These are phyloP conservation scores for Paraphaeosphaeria sporulosa DNA, from an alignment of 2,329 filamentous ascomycete genomes.

Conservation along the genomic window DNA sequence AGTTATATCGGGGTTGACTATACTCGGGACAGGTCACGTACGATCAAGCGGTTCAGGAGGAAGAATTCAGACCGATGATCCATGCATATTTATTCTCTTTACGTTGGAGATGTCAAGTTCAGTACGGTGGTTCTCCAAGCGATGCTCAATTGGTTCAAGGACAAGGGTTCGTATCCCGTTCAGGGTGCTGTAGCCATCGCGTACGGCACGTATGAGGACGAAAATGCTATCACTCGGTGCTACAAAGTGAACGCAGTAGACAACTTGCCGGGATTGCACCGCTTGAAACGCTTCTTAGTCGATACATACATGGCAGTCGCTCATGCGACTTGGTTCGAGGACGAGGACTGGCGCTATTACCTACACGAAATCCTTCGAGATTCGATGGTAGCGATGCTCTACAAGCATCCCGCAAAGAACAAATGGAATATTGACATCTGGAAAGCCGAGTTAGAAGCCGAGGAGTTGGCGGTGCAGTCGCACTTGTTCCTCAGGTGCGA, in stretches of 20 bases:
- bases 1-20: slow-evolving; percentile 26
- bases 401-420: background rate
- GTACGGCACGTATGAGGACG: background rate
- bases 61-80: background rate
- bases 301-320: background rate
- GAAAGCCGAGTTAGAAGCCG: background rate
- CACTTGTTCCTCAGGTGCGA: too few species aligned
- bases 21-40: slow-evolving; percentile 16
- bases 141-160: background rate
- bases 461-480: background rate
- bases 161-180: background rate
- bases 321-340: background rate
- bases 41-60: background rate
- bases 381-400: background rate
- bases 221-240: too few species aligned
- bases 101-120: background rate
- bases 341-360: background rate
- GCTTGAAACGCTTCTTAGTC: background rate
- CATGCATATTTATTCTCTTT: background rate
- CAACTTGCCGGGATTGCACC: background rate
- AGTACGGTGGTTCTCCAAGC: background rate
- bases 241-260: background rate
- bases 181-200: background rate
- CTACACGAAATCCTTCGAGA: background rate
- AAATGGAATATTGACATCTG: background rate